phyloP scores from a whole-genome alignment of 2,329 filamentous ascomycete genomes.

The Verticillium dahliae region DNA sequence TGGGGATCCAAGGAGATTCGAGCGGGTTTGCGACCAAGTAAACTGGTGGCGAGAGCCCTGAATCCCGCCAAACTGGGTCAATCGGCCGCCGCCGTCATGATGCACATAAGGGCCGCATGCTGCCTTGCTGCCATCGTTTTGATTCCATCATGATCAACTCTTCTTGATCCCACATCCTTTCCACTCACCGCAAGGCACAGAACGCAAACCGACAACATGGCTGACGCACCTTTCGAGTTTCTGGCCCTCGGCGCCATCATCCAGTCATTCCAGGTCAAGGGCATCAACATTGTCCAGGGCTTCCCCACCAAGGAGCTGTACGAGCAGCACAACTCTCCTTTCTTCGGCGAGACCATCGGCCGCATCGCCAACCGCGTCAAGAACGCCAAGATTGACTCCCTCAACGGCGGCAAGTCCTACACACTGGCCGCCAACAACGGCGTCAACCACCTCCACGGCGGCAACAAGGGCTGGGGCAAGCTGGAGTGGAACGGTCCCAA shows the following conservation, averaged over 20 bases:
- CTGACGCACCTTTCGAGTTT: slow-evolving; percentile 53
- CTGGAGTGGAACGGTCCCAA: slow-evolving; percentile 67
- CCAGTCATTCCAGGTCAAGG: slow-evolving; percentile 71
- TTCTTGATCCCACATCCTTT: background rate
- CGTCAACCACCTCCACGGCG: slow-evolving; percentile 69
- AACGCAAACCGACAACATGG: slow-evolving; percentile 21
- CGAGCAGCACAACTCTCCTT: slow-evolving; percentile 65
- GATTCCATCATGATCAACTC: background rate
- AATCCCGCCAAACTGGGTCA: background rate
- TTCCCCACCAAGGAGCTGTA: slow-evolving; percentile 75
- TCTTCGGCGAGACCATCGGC: slow-evolving; percentile 92
- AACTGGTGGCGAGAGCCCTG: background rate
- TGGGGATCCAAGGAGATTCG: background rate
- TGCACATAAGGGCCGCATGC: background rate
- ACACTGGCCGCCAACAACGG: slow-evolving; percentile 69
- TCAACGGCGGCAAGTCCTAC: slow-evolving; percentile 66
- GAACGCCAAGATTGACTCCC: slow-evolving; percentile 58
- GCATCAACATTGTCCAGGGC: slow-evolving; percentile 80
- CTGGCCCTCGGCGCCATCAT: slow-evolving; percentile 73
- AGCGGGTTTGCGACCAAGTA: background rate
- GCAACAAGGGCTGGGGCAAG: slow-evolving; percentile 73
- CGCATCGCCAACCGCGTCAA: slow-evolving; percentile 76
- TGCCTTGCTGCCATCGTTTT: background rate
- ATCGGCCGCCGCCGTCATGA: background rate
- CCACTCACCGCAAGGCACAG: background rate